Evolutionary conservation across 1,284 basidiomycete species (phyloP).

Genomic region (Apiotrichum gracile): DNA sequence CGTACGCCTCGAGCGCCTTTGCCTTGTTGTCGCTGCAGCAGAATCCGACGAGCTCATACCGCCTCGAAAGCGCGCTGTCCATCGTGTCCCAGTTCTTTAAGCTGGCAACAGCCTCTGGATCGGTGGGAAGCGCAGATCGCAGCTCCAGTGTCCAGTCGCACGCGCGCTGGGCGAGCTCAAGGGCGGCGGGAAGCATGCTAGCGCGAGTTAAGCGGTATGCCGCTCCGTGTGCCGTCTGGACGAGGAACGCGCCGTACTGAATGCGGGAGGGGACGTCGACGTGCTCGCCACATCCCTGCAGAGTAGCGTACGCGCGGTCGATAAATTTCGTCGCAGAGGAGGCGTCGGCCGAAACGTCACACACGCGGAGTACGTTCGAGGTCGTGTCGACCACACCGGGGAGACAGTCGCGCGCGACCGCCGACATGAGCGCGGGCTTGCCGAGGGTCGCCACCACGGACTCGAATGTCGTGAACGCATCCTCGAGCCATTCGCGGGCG

Average conservation of each 20-base stretch:
- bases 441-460: not conserved
- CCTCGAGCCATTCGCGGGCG: slow-evolving; percentile 12
- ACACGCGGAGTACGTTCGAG: slow-evolving; percentile 4
- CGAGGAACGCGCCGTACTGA: not conserved
- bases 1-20: slow-evolving; percentile 18
- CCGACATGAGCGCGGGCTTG: not conserved
- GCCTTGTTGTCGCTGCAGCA: slow-evolving; percentile 62
- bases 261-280: not conserved
- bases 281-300: not conserved
- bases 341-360: slow-evolving; percentile 1
- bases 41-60: slow-evolving; percentile 72
- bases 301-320: slow-evolving; percentile 1
- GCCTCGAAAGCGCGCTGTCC: slow-evolving; percentile 37
- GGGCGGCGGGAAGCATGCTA: slow-evolving; percentile 12
- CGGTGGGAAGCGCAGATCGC: slow-evolving; percentile 1
- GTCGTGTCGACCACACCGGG: slow-evolving; percentile 9
- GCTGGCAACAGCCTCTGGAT: slow-evolving; percentile 1
- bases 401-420: not conserved
- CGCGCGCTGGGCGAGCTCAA: slow-evolving; percentile 27
- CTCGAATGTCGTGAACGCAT: slow-evolving; percentile 3
- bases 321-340: not conserved
- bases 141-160: slow-evolving; percentile 23
- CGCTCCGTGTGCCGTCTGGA: slow-evolving; percentile 13
- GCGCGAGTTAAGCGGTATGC: slow-evolving; percentile 33
- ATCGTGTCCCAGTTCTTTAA: not conserved